Percentiles rank a stretch among this genome's conserved stretches.
These are phyloP conservation scores for Fusarium virguliforme DNA, from an alignment of 2,329 filamentous ascomycete genomes.

Conservation along the genomic window DNA sequence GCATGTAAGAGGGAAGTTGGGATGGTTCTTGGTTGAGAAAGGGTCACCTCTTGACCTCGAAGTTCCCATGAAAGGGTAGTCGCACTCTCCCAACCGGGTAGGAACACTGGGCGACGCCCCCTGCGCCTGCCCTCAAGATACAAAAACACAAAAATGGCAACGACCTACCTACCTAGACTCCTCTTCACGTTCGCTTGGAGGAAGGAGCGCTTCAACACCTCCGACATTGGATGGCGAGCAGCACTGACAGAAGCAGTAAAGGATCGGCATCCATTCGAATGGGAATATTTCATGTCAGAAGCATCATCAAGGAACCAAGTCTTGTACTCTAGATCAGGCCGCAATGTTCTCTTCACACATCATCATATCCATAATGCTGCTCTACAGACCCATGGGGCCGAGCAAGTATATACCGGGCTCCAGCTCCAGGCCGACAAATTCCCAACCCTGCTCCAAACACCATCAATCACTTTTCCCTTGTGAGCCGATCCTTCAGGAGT, in stretches of 20 bases:
- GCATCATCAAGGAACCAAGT: background rate
- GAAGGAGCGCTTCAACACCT: background rate
- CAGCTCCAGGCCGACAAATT: conserved; percentile 16
- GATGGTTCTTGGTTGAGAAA: background rate
- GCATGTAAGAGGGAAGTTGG: conserved; percentile 32
- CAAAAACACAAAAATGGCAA: background rate
- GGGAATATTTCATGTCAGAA: too few species aligned
- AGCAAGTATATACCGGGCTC: conserved; percentile 21
- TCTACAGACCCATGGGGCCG: conserved; percentile 14
- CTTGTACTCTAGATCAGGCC: background rate
- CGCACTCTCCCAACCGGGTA: background rate
- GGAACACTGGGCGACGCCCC: too few species aligned
- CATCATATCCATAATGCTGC: conserved; percentile 19
- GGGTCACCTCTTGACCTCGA: background rate
- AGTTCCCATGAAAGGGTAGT: conserved; percentile 27
- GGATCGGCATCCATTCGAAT: too few species aligned
- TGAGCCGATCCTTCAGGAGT: conserved; percentile 13
- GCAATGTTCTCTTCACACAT: conserved; percentile 1
- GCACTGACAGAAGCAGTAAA: too few species aligned
- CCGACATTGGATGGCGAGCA: too few species aligned
- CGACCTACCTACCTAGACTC: background rate
- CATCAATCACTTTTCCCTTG: conserved; percentile 37
- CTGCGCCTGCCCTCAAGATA: background rate
- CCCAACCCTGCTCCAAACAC: conserved; percentile 32
- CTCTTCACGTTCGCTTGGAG: background rate